phyloP scores from a whole-genome alignment of 805 yeast species.

The Trichomonascus vanleenenianus region DNA sequence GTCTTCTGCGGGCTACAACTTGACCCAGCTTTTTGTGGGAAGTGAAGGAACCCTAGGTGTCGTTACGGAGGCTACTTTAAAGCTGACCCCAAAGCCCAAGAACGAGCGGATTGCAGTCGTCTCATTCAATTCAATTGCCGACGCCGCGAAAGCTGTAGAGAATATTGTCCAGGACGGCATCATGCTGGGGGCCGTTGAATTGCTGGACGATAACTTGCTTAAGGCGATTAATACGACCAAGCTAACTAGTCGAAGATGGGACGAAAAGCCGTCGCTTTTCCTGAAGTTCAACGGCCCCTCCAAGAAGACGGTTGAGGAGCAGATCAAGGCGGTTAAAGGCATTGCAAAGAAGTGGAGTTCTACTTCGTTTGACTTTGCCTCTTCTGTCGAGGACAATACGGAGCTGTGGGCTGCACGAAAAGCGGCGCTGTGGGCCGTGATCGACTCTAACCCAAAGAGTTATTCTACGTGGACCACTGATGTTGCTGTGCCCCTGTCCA shows the following conservation, averaged over 20 bases:
- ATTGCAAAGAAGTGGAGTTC: slow-evolving; percentile 43
- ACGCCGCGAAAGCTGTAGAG: slow-evolving; percentile 66
- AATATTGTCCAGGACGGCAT: slow-evolving; percentile 60
- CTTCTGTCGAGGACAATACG: slow-evolving; percentile 52
- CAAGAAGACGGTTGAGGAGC: slow-evolving; percentile 40
- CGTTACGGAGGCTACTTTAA: slow-evolving; percentile 44
- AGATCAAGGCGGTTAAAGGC: slow-evolving; percentile 39
- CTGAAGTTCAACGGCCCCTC: slow-evolving; percentile 57
- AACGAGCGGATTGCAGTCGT: slow-evolving; percentile 55
- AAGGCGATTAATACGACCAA: slow-evolving; percentile 59
- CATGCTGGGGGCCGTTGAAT: slow-evolving; percentile 71
- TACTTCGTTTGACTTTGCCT: slow-evolving; percentile 53
- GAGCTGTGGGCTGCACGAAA: slow-evolving; percentile 81
- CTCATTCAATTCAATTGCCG: slow-evolving; percentile 51
- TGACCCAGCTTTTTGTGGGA: slow-evolving; percentile 72
- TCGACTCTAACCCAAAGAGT: slow-evolving; percentile 57
- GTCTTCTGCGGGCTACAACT: slow-evolving; percentile 74
- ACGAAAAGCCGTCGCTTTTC: slow-evolving; percentile 67
- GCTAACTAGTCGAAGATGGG: slow-evolving; percentile 45
- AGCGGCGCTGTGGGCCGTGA: slow-evolving; percentile 63
- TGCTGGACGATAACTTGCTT: slow-evolving; percentile 69
- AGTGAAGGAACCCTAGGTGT: slow-evolving; percentile 68
- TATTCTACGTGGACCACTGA: slow-evolving; percentile 84
- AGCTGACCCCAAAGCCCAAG: slow-evolving; percentile 37
- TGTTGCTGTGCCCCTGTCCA: slow-evolving; percentile 81